Percentiles rank a stretch among this genome's conserved stretches.
Evolutionary conservation across 169 alveolate species (phyloP).

Genomic region (Amoebophrya sp.): DNA sequence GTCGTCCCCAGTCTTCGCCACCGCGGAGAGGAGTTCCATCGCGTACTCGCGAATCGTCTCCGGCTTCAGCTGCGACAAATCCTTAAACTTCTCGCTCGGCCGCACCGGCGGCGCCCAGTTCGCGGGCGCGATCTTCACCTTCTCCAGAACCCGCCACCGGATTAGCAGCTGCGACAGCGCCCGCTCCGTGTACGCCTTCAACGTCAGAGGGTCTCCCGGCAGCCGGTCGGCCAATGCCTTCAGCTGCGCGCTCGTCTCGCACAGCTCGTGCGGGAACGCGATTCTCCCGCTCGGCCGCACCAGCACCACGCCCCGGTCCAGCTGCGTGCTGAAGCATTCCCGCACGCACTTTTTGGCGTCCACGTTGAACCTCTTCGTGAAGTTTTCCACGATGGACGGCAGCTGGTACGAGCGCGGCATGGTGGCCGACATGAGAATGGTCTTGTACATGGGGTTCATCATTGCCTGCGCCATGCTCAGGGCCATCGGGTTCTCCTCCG

Average conservation of each 20-base stretch:
- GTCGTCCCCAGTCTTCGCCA: conserved; percentile 25
- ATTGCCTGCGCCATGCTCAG: conserved; percentile 24
- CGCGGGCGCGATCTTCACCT: background rate
- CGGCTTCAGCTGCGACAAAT: conserved; percentile 23
- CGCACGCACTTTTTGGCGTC: background rate
- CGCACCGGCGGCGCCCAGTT: background rate
- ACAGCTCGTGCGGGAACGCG: conserved; percentile 25
- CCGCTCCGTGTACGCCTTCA: conserved; percentile 29
- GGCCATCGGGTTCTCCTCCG: conserved; percentile 26
- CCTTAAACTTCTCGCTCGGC: conserved; percentile 22
- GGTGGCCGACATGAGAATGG: conserved; percentile 28
- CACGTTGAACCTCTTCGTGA: background rate
- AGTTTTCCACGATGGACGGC: background rate
- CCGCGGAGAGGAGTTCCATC: conserved; percentile 17
- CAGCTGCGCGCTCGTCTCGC: background rate
- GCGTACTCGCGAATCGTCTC: background rate
- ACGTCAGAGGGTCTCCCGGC: conserved; percentile 26
- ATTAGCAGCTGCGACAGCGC: conserved; percentile 9
- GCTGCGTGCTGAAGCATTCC: conserved; percentile 31
- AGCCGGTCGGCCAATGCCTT: conserved; percentile 7
- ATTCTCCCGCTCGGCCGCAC: conserved; percentile 24
- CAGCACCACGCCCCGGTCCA: conserved; percentile 27
- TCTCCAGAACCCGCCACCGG: background rate
- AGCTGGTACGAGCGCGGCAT: conserved; percentile 11
- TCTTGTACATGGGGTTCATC: conserved; percentile 33